Evolutionary conservation across 495 filamentous ascomycete species (phyloP), one percentile per base, ranked within the genome.

Genomic region (Saxophila tyrrhenica): DNA sequence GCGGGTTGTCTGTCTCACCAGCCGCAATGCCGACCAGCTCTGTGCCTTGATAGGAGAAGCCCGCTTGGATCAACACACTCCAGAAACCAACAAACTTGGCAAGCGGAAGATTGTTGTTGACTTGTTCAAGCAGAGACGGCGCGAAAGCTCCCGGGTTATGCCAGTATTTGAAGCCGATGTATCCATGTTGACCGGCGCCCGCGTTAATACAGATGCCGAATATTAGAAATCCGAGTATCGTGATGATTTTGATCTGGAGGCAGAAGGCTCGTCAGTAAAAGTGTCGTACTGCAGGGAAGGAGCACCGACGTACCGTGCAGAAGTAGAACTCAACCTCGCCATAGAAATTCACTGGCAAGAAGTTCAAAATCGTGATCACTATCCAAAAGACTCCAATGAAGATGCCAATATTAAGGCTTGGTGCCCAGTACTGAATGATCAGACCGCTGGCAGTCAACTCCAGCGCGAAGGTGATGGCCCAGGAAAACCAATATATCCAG

Each of bases 1-100:
- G 73, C 1, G 89, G 89, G 56, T 86, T 86, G 21, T 77, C 78
- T 54, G 87, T 83, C 68, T 95, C 89, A 55, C 85, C 85, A 13
- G 84, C 87, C 0, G 88, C 84, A 15, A 92, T 75, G 48, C 78
- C 83, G 23, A 87, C 77, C 60, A 83, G 74, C 64, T 91, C 85
- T n/a, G 75, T 74, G n/a, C 76, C 78, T 20, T 70, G 71, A 56
- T 78, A 81, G 16, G 69, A 60, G 56, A 71, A 72, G 17, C 67
- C 66, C 45, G 67, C 68, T 38, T 70, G 65, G 55, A 67, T 63
- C 9, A 70, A 50, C 3, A 63, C 64, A 11, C 58, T 56, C 58
- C 62, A 70, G n/a, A 68, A 63, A 45, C 65, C 64, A 32, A 67
- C 56, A 50, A 70, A 70, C 17, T 56, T 65, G 29, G 60, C 67